Conservation (phyloP, 176 grass and related monocot species). For the Carex scoparia region DNA sequence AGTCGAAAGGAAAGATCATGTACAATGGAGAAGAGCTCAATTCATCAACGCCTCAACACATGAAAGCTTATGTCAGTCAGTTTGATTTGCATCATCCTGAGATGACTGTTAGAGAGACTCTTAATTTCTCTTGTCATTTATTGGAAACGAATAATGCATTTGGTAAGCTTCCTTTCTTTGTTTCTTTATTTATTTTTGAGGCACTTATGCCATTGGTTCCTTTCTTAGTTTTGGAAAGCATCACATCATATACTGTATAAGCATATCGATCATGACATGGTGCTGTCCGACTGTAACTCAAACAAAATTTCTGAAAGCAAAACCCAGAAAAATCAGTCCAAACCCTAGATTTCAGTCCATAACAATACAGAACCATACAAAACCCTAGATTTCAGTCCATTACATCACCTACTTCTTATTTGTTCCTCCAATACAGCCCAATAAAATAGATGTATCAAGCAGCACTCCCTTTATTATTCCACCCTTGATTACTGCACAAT, state of each 20-base stretch:
- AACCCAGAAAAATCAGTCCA: background rate
- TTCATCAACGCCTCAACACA: slow-evolving; percentile 45
- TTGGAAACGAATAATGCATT: slow-evolving; percentile 63
- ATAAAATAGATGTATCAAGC: too few species aligned
- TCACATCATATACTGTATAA: background rate
- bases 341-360: background rate
- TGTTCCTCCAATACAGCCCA: too few species aligned
- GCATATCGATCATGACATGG: background rate
- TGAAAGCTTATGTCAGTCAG: slow-evolving; percentile 78
- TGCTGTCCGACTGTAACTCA: too few species aligned
- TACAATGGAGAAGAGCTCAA: slow-evolving; percentile 63
- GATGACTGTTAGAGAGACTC: slow-evolving; percentile 83
- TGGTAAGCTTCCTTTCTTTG: slow-evolving; percentile 37
- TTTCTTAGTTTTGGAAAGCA: background rate
- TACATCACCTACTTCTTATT: background rate
- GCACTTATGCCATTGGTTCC: background rate
- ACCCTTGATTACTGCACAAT: background rate
- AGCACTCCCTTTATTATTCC: too few species aligned
- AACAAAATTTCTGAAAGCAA: background rate
- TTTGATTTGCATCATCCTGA: slow-evolving; percentile 88
- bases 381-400: background rate
- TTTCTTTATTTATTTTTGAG: background rate
- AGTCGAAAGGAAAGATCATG: slow-evolving; percentile 53
- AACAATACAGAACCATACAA: background rate
- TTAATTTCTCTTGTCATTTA: slow-evolving; percentile 70